Base-by-base conservation (phyloP, 371 early-diverging fungal genomes). In the Syncephalastrum contaminatum region DNA sequence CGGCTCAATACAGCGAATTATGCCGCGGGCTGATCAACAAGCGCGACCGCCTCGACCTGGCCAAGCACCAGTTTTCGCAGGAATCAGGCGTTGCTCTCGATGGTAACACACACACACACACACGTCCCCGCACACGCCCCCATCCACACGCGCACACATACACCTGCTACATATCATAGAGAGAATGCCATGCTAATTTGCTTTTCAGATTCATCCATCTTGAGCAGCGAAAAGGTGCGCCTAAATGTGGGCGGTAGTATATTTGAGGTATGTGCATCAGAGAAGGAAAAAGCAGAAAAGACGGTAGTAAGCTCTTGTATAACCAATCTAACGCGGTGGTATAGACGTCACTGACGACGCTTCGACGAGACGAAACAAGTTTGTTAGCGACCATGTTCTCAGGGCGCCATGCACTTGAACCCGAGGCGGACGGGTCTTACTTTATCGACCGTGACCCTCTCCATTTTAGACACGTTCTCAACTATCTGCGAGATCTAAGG, bases 351-450 rank as follows among this genome's bases (percentile, higher is more conserved):
- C 21, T 69, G 27, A 65, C 59, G 45, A 75, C 75, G 43, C 55
- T 75, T 3, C 48, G 60, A 42, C 59, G 69, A 52, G 75, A 72
- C 48, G 56, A 57, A 42, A 47, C 56, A 19, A 70, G 72, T 42
- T 48, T 75, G 48, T 60, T 75, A 48, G 75, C 75, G 15, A 62
- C 64, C 22, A 75, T 75, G 75, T 72, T 75, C 48, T 75, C 75
- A 10, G 72, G 72, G 12, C 64, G 68, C 24, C 72, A 75, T 61
- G 39, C 40, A 2, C 36, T 72, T 30, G 60, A 50, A 18, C 49
- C 64, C 8, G 75, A 72, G 48, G 21, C 60, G 20, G 75, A 75
- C 54, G 70, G 66, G 43, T 67, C 73, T n/a, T 73, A 67, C 44
- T 73, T 73, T 54, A 67, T 73, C 22, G 73, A 73, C 43, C 64